Base-by-base conservation (phyloP, 179 eudicot genomes). In the Spinacia oleracea region DNA sequence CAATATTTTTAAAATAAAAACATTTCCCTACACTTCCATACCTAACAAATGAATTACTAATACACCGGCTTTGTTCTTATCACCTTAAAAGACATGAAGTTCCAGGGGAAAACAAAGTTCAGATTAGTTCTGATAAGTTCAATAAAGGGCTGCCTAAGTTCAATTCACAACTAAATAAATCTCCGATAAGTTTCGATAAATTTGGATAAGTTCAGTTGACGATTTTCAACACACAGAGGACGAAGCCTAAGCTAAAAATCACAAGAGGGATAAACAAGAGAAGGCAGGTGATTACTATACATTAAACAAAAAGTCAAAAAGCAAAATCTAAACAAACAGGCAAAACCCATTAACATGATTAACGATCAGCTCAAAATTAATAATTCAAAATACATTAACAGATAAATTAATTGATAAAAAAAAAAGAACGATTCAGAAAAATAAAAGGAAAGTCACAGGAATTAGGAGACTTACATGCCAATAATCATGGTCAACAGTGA, bases 401-500 rank as follows among this genome's bases (percentile, higher is more conserved):
- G 5, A 11, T 18, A 23, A 63, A 11, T 59, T 9, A 32, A 74
- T 53, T 51, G 42, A 27, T 6, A 45, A 42, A 9, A 3, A 23
- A 14, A 18, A 42, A 56, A 2, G 25, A 25, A 0, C 20, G 18
- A 12, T 48, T 48, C 29, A 43, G 27, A 55, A 27, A 51, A 20
- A 29, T 27, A 4, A 16, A 25, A 53, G 6, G 9, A 0, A 16
- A 60, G 25, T 50, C 38, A n/a, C 50, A 46, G 15, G 18, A 46
- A 53, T 53, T 20, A 53, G 23, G 20, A 6, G 38, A 91, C 96
- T 91, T 77, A 96, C 99, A 81, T 96, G 98, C 98, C 99, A 96
- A 82, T 89, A 96, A 77, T 96, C 92, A 74, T 87, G 93, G 62
- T 94, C 98, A 78, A 96, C 89, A 29, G 99, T 96, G 77, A 96